Conservation (phyloP, 768 basidiomycete species). For the Tephrocybe sp. region DNA sequence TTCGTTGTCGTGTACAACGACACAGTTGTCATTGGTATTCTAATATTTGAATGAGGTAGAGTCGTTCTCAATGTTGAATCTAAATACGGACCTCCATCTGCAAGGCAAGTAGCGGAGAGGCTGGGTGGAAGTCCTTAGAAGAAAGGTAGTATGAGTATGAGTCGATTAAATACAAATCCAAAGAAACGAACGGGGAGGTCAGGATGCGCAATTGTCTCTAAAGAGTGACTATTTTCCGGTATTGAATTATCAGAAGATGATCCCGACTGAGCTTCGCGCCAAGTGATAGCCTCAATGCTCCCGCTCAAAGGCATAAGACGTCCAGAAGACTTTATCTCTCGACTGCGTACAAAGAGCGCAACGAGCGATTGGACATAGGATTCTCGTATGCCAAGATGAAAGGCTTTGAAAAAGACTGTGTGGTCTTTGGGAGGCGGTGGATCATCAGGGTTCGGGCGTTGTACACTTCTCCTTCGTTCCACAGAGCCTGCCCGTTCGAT, state of each 20-base stretch:
- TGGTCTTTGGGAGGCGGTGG: conserved; percentile 8
- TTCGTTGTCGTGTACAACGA: conserved; percentile 1
- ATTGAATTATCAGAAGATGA: not conserved
- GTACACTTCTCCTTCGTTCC: conserved; percentile 1
- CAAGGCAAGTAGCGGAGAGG: conserved; percentile 8
- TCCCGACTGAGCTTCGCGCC: too few species aligned
- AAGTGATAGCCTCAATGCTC: too few species aligned
- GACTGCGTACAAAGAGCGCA: not conserved
- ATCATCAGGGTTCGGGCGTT: not conserved
- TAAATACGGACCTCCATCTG: conserved; percentile 8
- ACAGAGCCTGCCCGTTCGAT: not conserved
- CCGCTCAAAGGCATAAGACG: too few species aligned
- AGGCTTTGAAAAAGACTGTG: conserved; percentile 17
- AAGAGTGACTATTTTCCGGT: not conserved
- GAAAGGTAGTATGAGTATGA: not conserved
- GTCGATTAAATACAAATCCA: not conserved
- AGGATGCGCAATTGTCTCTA: not conserved
- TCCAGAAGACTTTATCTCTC: not conserved
- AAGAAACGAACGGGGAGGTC: not conserved
- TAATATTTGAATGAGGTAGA: not conserved
- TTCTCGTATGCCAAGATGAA: conserved; percentile 9
- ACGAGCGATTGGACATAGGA: conserved; percentile 6
- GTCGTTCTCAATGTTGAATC: not conserved
- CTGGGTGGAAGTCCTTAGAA: conserved; percentile 15
- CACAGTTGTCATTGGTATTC: not conserved